Percentiles rank a stretch among this genome's conserved stretches.
Evolutionary conservation across 345 rosid species (phyloP).

Genomic region (Heritiera littoralis): DNA sequence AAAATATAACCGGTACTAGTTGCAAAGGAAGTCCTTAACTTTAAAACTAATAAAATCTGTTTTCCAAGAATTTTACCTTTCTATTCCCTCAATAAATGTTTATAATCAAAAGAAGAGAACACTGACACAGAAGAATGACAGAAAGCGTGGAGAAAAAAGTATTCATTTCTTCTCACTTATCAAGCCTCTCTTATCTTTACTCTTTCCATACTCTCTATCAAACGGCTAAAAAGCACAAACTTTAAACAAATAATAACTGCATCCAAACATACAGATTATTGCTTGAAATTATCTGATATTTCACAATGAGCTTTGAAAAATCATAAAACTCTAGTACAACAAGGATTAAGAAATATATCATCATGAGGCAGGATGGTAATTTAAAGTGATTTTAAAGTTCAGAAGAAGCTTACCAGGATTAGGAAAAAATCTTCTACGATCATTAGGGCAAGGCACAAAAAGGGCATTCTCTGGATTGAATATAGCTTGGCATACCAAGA

Average conservation of each 20-base stretch:
- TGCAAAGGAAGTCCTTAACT: not conserved
- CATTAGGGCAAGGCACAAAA: conserved; percentile 76
- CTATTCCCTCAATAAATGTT: not conserved
- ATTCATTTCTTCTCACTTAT: not conserved
- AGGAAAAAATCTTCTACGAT: conserved; percentile 86
- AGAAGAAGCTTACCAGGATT: conserved; percentile 67
- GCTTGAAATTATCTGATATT: not conserved
- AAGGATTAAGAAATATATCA: not conserved
- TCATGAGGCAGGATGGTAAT: not conserved
- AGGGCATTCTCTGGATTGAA: conserved; percentile 69
- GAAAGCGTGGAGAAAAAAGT: not conserved
- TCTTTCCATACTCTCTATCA: not conserved
- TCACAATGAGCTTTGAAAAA: not conserved
- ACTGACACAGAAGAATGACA: not conserved
- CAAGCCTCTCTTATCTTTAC: not conserved
- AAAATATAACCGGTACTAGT: not conserved
- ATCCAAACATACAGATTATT: not conserved
- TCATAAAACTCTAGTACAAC: not conserved
- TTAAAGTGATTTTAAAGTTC: not conserved
- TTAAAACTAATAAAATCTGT: not conserved
- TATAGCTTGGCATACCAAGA: conserved; percentile 78
- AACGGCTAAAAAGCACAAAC: not conserved
- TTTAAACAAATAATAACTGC: not conserved
- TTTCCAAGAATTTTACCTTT: conserved; percentile 1
- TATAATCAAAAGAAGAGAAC: not conserved